Base-by-base conservation (phyloP, 805 yeast species). In the Kockiozyma suomiensis region DNA sequence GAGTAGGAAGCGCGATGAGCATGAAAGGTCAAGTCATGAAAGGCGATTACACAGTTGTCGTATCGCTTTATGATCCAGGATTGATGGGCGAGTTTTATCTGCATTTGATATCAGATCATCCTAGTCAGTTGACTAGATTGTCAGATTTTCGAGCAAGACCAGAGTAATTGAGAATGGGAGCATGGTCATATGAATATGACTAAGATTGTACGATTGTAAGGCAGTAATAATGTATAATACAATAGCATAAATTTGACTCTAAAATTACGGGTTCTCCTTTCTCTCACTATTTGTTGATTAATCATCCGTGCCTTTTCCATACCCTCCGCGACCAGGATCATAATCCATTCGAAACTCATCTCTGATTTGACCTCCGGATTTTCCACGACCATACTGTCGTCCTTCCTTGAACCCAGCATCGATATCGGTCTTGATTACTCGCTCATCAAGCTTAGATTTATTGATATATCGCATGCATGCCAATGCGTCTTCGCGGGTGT, bases 401-500 rank as follows among this genome's bases (percentile, higher is more conserved):
- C 99, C 99, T 68, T 93, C 97, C 64, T 82, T 84, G 72, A 93
- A 94, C 0, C 99, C 99, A 0, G 97, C 97, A 71, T 94, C 99
- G 68, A 96, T 78, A 75, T 94, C 99, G 51, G 93, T 89, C 40
- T 87, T 86, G 70, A 94, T 81, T 40, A 80, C 77, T 62, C 89
- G 85, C 52, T 92, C 96, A 70, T 93, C 97, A 54, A 94, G 81
- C 69, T 85, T 86, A 0, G 97, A 90, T 56, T 85, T 86, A 67
- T 89, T 85, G 51, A 94, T 76, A 70, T 85, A 93, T 72, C 90
- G 88, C 71, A 93, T 83, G 1, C 97, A 88, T 65, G 87, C 84
- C 54, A 91, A 77, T 1, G 97, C 90, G 51, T 89, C 91, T 51
- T 80, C 79, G 46, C 85, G 85, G 30, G 77, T 73, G 55, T 81